A percentile compares a stretch with the other conserved stretches of the same genome.
Evolutionary conservation across 164 flowering plant genomes (phyloP).

Genomic region (Saururus chinensis): DNA sequence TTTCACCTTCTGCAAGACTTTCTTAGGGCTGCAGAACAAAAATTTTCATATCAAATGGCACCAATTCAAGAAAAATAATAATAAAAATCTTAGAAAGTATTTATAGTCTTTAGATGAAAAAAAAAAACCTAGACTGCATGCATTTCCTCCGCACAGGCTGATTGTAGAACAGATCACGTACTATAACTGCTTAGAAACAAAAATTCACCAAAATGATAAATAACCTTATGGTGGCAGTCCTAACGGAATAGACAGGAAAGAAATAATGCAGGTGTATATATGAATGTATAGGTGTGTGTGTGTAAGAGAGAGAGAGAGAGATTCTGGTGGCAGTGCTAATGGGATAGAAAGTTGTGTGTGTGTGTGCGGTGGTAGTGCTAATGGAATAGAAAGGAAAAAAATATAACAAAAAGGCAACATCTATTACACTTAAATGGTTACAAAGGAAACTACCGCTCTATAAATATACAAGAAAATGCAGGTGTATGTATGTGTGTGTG

Average conservation of each 20-base stretch:
- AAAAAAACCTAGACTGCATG: slow-evolving; percentile 63
- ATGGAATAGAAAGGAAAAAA: neutral
- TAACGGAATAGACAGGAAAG: no score
- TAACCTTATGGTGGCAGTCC: no score
- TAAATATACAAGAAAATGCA: no score
- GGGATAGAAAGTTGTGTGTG: no score
- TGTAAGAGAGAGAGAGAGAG: no score
- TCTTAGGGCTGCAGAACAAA: slow-evolving; percentile 51
- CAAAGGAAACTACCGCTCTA: no score
- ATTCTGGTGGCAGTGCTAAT: neutral
- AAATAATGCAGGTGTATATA: no score
- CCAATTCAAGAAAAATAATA: neutral
- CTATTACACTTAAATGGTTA: no score
- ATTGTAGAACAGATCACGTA: slow-evolving; percentile 86
- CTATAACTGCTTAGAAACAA: slow-evolving; percentile 43
- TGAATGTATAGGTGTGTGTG: no score
- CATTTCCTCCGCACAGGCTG: slow-evolving; percentile 92
- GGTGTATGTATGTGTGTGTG: no score
- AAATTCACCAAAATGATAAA: neutral
- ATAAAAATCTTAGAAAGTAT: slow-evolving; percentile 6
- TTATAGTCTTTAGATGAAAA: slow-evolving; percentile 1
- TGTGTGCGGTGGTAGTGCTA: no score
- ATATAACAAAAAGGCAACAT: neutral
- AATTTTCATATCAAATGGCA: neutral
- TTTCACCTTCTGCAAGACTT: slow-evolving; percentile 62